A percentile compares a stretch with the other conserved stretches of the same genome.
phyloP scores from a whole-genome alignment of 2,329 filamentous ascomycete species.

The Fonsecaea pugnacius region DNA sequence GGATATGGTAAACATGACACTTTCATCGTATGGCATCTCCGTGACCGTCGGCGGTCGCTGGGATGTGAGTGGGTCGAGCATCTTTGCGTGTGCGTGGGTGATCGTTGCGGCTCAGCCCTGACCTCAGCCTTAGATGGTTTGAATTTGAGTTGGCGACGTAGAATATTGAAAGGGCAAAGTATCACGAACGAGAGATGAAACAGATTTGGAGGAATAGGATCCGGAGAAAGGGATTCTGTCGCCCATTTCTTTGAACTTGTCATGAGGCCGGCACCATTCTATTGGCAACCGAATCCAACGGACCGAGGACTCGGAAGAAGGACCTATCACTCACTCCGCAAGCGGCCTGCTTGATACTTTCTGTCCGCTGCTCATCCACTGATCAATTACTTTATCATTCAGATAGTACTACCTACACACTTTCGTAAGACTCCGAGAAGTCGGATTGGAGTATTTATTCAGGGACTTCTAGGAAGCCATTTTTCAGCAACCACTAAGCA shows the following conservation, averaged over 20 bases:
- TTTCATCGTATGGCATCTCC: constrained; percentile 9
- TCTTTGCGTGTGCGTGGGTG: constrained; percentile 5
- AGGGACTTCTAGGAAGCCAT: neutral
- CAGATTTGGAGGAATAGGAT: neutral
- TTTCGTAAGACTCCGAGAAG: neutral
- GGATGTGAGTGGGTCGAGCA: constrained; percentile 1
- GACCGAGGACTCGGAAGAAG: neutral
- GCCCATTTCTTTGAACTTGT: neutral
- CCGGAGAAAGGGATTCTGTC: neutral
- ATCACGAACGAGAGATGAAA: neutral
- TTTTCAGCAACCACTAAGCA: neutral
- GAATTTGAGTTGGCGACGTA: neutral
- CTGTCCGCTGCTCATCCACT: neutral
- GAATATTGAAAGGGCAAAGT: neutral
- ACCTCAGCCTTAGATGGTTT: neutral
- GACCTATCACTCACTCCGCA: constrained; percentile 3
- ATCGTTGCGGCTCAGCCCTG: neutral
- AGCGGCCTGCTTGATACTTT: constrained; percentile 2
- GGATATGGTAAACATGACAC: constrained; percentile 6
- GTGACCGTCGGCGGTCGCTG: constrained; percentile 1
- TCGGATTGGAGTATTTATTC: neutral
- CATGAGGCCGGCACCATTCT: constrained; percentile 4
- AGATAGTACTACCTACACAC: neutral
- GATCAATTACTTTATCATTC: neutral
- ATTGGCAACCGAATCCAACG: neutral